Base-by-base conservation (phyloP, 305 asterid species). In the Rubia peregrina region DNA sequence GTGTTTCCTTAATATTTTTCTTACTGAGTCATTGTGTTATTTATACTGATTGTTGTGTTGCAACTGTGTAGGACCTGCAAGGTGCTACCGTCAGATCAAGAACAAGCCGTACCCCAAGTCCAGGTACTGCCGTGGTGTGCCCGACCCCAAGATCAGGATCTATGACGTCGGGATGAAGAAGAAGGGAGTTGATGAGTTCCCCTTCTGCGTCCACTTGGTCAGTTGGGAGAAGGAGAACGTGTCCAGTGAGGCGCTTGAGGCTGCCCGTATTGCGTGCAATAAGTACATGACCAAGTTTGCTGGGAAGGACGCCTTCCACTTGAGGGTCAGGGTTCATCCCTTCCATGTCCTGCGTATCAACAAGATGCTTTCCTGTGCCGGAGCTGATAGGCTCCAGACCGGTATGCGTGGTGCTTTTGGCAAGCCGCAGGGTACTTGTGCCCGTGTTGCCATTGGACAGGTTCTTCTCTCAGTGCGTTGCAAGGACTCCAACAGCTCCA, bases 361-460 rank as follows among this genome's bases (percentile, higher is more conserved):
- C 81, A 82, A 82, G 72, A 82, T 82, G 85, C 65, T 82, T 72
- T 82, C 85, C 0, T 82, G 85, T 55, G 85, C 85, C 44, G 85
- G 85, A 51, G 85, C 85, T 55, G 85, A 82, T 67, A 80, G 83
- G 76, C 83, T 80, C 68, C 83, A 80, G 63, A 80, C 83, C 73
- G 83, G 83, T 68, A 80, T 80, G 83, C 73, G 83, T 40, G 83
- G 83, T 33, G 83, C 80, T 44, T 80, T 76, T 40, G 83, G 83
- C 7, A 80, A 80, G 68, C 83, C 83, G 22, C 80, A 76, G 59
- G 83, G 83, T 5, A 71, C 76, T 0, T 80, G 83, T 67, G 83
- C 83, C 1, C 83, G 83, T 53, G 83, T 80, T 51, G 78, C 83
- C 5, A 80, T 80, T 70, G 83, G 83, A 9, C 83, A 80, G 69